phyloP scores from a whole-genome alignment of 371 early-diverging fungal genomes.

The Apophysomyces sp. region DNA sequence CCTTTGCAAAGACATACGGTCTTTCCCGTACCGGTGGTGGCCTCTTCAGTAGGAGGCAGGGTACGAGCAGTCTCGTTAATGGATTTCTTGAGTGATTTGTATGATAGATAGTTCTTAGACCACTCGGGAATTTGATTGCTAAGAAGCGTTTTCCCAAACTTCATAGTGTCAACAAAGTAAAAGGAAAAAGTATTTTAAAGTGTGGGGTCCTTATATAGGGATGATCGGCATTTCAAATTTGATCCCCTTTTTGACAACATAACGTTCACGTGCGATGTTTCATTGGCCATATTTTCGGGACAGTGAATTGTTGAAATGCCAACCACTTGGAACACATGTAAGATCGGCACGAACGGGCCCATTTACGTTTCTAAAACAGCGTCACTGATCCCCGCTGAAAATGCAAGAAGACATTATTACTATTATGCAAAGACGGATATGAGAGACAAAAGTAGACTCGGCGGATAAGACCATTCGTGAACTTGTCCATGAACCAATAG shows the following conservation, averaged over 20 bases:
- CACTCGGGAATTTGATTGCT: slow-evolving; percentile 72
- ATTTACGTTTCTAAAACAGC: not conserved
- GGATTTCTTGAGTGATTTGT: slow-evolving; percentile 66
- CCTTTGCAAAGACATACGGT: not conserved
- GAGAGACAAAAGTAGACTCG: no score
- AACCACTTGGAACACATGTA: not conserved
- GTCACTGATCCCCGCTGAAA: not conserved
- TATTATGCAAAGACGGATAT: no score
- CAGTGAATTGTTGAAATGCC: not conserved
- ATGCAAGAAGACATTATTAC: no score
- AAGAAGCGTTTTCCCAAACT: slow-evolving; percentile 68
- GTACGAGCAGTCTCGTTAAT: slow-evolving; percentile 55
- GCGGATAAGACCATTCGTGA: no score
- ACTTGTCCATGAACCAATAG: no score
- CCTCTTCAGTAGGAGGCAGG: slow-evolving; percentile 36
- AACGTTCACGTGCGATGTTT: not conserved
- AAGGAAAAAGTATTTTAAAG: slow-evolving; percentile 8
- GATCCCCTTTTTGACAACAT: not conserved
- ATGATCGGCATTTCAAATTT: not conserved
- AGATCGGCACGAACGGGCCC: not conserved
- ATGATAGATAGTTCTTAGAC: slow-evolving; percentile 64
- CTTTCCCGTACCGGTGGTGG: slow-evolving; percentile 37
- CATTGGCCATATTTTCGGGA: not conserved
- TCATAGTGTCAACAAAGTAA: slow-evolving; percentile 44
- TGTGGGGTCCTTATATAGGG: not conserved